These are phyloP conservation scores for Litchi chinensis DNA, from an alignment of 345 rosid species.

Conservation along the genomic window DNA sequence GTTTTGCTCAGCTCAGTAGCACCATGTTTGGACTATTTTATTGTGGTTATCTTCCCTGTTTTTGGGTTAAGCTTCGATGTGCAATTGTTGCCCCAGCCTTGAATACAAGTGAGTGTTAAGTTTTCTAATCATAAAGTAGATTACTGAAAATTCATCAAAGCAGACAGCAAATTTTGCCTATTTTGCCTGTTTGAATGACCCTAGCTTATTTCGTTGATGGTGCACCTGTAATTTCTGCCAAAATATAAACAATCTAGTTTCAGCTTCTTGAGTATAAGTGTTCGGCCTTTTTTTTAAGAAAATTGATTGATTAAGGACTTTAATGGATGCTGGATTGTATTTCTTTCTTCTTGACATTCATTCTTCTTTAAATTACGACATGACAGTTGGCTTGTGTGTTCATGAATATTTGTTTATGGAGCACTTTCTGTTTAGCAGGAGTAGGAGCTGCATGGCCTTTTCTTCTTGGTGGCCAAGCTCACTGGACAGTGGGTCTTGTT, in stretches of 20 bases:
- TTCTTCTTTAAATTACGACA: background rate
- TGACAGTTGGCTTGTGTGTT: background rate
- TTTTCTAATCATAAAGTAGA: conserved; percentile 4
- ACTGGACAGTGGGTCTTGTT: conserved; percentile 96
- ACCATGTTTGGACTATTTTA: conserved; percentile 88
- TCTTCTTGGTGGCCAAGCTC: conserved; percentile 84
- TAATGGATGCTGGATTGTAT: background rate
- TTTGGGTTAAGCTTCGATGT: conserved; percentile 93
- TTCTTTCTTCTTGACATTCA: background rate
- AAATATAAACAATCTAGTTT: background rate
- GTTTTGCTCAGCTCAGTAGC: conserved; percentile 91
- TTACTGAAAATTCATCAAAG: background rate
- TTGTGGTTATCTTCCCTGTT: conserved; percentile 92
- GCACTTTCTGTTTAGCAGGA: conserved; percentile 52
- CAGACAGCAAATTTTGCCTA: background rate
- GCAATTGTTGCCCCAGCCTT: conserved; percentile 80
- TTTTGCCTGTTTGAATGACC: background rate
- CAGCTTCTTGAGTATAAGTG: background rate
- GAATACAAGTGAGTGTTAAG: conserved; percentile 63
- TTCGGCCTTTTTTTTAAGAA: background rate
- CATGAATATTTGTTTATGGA: conserved; percentile 25
- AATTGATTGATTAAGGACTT: background rate
- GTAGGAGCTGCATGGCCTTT: conserved; percentile 68
- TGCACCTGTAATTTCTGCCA: background rate
- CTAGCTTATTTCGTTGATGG: background rate